Evolutionary conservation across 495 filamentous ascomycete species (phyloP), one percentile per base, ranked within the genome.

Genomic region (Clavariopsis aquatica): DNA sequence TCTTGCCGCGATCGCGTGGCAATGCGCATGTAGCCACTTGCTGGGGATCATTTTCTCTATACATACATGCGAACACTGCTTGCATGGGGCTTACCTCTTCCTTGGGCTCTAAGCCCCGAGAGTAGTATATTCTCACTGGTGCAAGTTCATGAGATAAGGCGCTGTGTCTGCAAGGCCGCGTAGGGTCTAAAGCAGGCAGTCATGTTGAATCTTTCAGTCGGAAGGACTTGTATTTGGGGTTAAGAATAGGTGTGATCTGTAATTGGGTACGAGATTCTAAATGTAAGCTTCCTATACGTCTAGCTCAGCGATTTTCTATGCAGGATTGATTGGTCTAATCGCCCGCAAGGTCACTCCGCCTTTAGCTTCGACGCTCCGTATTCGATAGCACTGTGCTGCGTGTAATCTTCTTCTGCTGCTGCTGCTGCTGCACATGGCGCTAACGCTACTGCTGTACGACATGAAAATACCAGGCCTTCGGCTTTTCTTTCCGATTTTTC

Each of bases 91-190:
- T 15, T 23, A 4, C n/a, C 26, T 24, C 29, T 20, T 56, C 12
- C 9, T n/a, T n/a, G n/a, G 29, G 17, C 28, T 26, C 24, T 26
- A 53, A 56, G 29, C 31, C 31, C 52, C 19, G 29, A 24, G 17
- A 43, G 8, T 23, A 36, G n/a, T 23, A 23, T 23, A 28, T n/a
- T 12, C 31, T 58, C 55, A 46, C 41, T 20, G 36, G 20, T 24
- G 6, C n/a, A 24, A 43, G 15, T 13, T 23, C 19, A 23, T 23
- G 52, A 36, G 55, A 58, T 58, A 58, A 58, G 55, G 55, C 49
- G 36, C 20, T 41, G 15, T 28, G 12, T 31, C 20, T 15, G 41
- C 41, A 29, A 13, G 8, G 29, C 13, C 7, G 15, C 29, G 19
- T 23, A 41, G 38, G 54, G 52, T n/a, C n/a, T 28, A n/a, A 54